These are phyloP conservation scores for Ophiostoma sp. DNA, from an alignment of 2,329 filamentous ascomycete genomes.

Conservation along the genomic window DNA sequence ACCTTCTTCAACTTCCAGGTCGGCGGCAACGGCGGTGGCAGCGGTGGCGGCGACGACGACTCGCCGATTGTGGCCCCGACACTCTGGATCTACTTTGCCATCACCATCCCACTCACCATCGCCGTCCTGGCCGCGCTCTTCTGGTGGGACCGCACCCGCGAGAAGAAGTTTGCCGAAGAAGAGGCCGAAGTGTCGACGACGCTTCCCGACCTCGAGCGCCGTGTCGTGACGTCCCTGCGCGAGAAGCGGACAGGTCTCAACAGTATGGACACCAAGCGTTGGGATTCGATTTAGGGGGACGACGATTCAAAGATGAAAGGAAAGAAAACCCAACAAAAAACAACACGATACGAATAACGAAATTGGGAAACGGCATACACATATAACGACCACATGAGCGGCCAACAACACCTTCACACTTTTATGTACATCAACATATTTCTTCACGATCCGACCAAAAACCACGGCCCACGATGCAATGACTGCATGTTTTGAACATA, in stretches of 20 bases:
- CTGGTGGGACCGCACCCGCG: constrained; percentile 53
- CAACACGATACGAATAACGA: neutral
- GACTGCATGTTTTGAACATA: neutral
- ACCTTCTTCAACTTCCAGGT: constrained; percentile 64
- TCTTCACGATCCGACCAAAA: neutral
- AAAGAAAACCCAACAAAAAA: neutral
- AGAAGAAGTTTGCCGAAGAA: constrained; percentile 50
- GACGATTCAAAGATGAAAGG: neutral
- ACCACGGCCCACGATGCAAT: constrained; percentile 10
- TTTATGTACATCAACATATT: neutral
- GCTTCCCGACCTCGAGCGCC: constrained; percentile 57
- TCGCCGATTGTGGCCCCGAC: constrained; percentile 49
- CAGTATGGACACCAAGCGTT: constrained; percentile 28
- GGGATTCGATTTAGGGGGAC: constrained; percentile 24
- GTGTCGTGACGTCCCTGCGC: constrained; percentile 58
- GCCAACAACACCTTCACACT: neutral
- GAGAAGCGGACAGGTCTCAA: constrained; percentile 54
- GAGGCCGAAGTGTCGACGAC: constrained; percentile 55
- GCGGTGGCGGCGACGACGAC: constrained; percentile 33
- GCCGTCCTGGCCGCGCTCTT: constrained; percentile 58
- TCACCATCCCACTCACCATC: constrained; percentile 59
- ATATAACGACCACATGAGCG: neutral
- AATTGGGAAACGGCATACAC: neutral
- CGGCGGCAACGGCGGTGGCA: constrained; percentile 34
- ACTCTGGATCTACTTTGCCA: constrained; percentile 65